A percentile compares a stretch with the other conserved stretches of the same genome.
phyloP scores from a whole-genome alignment of 495 filamentous ascomycete genomes.

The Xylaria nigripes region DNA sequence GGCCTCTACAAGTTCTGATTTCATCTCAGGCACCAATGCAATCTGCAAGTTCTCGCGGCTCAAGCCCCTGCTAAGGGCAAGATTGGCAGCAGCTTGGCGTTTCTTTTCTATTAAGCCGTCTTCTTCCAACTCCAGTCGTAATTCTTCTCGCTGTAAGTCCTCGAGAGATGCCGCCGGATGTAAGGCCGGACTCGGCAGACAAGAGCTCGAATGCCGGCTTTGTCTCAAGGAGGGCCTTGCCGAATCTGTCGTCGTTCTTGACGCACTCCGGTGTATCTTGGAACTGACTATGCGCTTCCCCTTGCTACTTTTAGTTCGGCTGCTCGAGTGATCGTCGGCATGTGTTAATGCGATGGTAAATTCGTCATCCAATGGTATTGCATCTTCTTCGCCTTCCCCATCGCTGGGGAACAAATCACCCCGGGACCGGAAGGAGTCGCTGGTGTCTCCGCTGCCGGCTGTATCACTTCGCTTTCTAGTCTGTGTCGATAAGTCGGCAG shows the following conservation, averaged over 20 bases:
- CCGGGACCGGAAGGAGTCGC: constrained; percentile 85
- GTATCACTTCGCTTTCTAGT: constrained; percentile 70
- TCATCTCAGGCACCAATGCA: constrained; percentile 21
- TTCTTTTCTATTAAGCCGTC: constrained; percentile 60
- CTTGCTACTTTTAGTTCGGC: constrained; percentile 53
- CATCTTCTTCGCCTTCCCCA: constrained; percentile 80
- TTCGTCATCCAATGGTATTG: constrained; percentile 87
- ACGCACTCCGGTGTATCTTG: constrained; percentile 48
- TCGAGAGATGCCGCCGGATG: constrained; percentile 49
- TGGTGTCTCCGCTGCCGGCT: constrained; percentile 68
- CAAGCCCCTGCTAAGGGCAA: constrained; percentile 67
- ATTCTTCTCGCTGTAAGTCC: constrained; percentile 72
- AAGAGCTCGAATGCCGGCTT: constrained; percentile 27
- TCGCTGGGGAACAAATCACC: constrained; percentile 92
- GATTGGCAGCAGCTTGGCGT: constrained; percentile 59
- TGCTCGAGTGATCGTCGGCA: constrained; percentile 67
- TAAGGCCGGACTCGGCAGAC: constrained; percentile 28
- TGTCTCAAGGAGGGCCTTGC: constrained; percentile 29
- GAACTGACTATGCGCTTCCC: constrained; percentile 52
- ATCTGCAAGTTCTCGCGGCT: constrained; percentile 27
- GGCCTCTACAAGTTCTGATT: constrained; percentile 23
- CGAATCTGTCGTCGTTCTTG: constrained; percentile 44
- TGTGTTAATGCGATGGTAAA: constrained; percentile 73
- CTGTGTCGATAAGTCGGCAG: constrained; percentile 26
- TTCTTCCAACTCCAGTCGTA: constrained; percentile 57